Evolutionary conservation across 495 filamentous ascomycete species (phyloP), one percentile per base, ranked within the genome.

Genomic region (Aspergillus funiculosus): DNA sequence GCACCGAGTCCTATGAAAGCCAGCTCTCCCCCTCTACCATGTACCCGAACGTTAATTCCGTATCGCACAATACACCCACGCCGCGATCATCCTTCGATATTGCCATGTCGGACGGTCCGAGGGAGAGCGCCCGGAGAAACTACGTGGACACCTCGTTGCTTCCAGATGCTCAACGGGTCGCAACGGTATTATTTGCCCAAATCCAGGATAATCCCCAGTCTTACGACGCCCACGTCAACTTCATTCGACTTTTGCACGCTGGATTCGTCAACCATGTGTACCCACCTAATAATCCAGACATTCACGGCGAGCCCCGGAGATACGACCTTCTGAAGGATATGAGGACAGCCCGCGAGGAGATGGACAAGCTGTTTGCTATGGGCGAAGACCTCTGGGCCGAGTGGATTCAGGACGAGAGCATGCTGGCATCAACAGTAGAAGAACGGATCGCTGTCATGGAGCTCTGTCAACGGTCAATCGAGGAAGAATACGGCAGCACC

Each of bases 391-490:
- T 82, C 27, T 85, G 78, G 78, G 62, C 72, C 0, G 77, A 82
- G 36, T 81, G 80, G 76, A 76, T 85, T 32, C 63, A 78, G 46
- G 81, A 83, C 50, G 79, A 83, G 52, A 72, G 70, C 50, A 66
- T 79, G 61, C 56, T 83, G 47, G 83, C 82, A 18, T 67, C 68
- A 35, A 72, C 74, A 11, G 65, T 73, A n/a, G 74, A 80, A 27
- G 82, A 85, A 51, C 73, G 84, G 43, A 74, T 87, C 47, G 74
- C 75, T 40, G 80, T 95, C n/a, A 78, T 95, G 62, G 89, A 95
- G 61, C 69, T 89, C 15, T 95, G 82, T 61, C 76, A 81, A 32
- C 82, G 79, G 49, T 90, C 89, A 15, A 80, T 92, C 22, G 69
- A 77, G 44, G 88, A 91, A 50, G 91, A 97, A 58, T 80, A 83